phyloP scores from a whole-genome alignment of 2,329 filamentous ascomycete genomes.

The Rhytidhysteron rufulum region DNA sequence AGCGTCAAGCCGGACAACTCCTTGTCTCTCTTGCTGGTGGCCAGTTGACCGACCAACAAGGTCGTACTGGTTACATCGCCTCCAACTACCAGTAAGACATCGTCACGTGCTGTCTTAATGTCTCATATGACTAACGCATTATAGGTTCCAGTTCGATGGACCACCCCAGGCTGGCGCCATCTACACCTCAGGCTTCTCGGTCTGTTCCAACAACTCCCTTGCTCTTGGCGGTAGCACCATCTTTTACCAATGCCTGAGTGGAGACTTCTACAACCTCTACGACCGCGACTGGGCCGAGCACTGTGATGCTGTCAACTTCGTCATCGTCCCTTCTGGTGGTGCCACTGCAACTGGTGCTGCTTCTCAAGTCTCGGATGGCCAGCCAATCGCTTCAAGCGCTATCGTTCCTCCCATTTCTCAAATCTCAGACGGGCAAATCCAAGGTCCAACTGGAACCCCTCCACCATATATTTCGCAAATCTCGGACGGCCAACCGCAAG shows the following conservation, averaged over 20 bases:
- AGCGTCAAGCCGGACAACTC: constrained; percentile 18
- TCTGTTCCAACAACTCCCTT: constrained; percentile 65
- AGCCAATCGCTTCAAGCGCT: constrained; percentile 13
- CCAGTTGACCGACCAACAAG: constrained; percentile 60
- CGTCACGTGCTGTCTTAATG: neutral
- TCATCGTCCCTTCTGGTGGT: constrained; percentile 5
- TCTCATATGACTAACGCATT: constrained; percentile 49
- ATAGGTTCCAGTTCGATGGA: constrained; percentile 38
- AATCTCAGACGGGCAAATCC: constrained; percentile 17
- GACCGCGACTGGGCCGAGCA: constrained; percentile 65
- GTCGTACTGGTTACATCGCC: constrained; percentile 74
- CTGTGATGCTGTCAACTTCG: constrained; percentile 50
- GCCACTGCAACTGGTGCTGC: constrained; percentile 3
- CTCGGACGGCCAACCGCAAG: constrained; percentile 4
- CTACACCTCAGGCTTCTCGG: constrained; percentile 68
- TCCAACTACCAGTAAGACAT: constrained; percentile 62
- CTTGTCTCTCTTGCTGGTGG: constrained; percentile 61
- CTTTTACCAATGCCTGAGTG: constrained; percentile 73
- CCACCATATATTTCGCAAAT: constrained; percentile 8
- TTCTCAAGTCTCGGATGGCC: constrained; percentile 17
- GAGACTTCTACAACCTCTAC: constrained; percentile 80
- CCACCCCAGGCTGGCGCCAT: constrained; percentile 62
- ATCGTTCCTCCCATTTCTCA: constrained; percentile 13
- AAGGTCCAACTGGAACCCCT: constrained; percentile 7
- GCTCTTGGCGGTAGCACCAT: constrained; percentile 63